phyloP scores from a whole-genome alignment of 2,329 filamentous ascomycete species.

The Alternaria metachromatica region DNA sequence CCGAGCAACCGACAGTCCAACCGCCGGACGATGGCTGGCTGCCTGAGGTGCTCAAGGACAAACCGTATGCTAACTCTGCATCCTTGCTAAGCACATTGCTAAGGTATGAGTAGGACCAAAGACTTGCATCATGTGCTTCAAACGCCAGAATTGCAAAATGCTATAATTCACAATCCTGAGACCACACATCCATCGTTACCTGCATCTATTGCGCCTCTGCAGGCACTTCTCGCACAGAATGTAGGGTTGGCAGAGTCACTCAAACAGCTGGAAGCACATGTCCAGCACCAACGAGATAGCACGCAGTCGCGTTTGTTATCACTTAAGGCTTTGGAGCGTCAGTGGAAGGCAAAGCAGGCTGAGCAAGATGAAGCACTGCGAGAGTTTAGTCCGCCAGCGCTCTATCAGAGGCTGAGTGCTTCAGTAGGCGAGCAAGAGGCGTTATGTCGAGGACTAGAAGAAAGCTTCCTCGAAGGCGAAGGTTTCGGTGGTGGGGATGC shows the following conservation, averaged over 20 bases:
- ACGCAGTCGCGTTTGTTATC: slow-evolving; percentile 83
- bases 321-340: slow-evolving; percentile 85
- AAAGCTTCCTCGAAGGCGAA: slow-evolving; percentile 82
- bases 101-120: slow-evolving; percentile 65
- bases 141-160: slow-evolving; percentile 70
- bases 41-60: slow-evolving; percentile 76
- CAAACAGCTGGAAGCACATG: slow-evolving; percentile 64
- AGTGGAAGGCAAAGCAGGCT: slow-evolving; percentile 86
- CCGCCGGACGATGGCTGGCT: slow-evolving; percentile 73
- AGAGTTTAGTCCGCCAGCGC: slow-evolving; percentile 82
- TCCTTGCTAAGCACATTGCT: slow-evolving; percentile 17
- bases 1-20: slow-evolving; percentile 26
- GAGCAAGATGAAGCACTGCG: slow-evolving; percentile 86
- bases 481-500: slow-evolving; percentile 49
- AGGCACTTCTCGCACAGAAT: slow-evolving; percentile 72
- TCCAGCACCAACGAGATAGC: slow-evolving; percentile 68
- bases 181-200: slow-evolving; percentile 76
- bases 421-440: slow-evolving; percentile 82
- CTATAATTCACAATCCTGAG: slow-evolving; percentile 71
- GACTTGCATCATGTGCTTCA: slow-evolving; percentile 76
- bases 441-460: slow-evolving; percentile 82
- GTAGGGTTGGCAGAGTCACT: slow-evolving; percentile 71
- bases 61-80: slow-evolving; percentile 67
- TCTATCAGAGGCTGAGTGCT: slow-evolving; percentile 82
- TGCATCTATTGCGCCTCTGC: slow-evolving; percentile 69